Base-by-base conservation (phyloP, 176 grass and related monocot genomes). In the Oryza meridionalis region DNA sequence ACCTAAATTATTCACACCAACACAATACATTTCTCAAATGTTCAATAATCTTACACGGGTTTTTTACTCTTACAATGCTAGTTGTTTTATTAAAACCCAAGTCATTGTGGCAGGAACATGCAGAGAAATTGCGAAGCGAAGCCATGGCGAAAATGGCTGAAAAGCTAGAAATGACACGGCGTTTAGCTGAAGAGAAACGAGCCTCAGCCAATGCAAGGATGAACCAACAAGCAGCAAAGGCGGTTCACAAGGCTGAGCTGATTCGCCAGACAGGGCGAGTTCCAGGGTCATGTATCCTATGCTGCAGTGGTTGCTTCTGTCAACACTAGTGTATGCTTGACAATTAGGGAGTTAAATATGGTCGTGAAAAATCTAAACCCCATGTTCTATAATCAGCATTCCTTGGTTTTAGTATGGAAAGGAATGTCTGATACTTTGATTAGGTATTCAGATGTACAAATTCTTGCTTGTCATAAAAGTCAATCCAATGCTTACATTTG, bases 251-350 rank as follows among this genome's bases (percentile, higher is more conserved):
- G 59, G 93, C 90, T 2, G 68, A 94, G 46, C 79, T 79, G 46
- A 98, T 98, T 21, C 83, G 96, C 11, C 83, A 76, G 76, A 98
- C 96, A 5, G 93, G 96, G n/a, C 82, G 88, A 69, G 21, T 98
- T 45, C 89, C 93, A 70, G 72, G 93, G 26, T 86, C 83, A 14
- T 74, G 22, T 81, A 84, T 86, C 81, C 71, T 98, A 31, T 92
- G 93, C 81, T 90, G 91, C 26, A 81, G 82, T 84, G 81, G 91
- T 9, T 88, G 88, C 76, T 88, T 94, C 86, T 94, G 86, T 69
- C 77, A 85, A 70, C 73, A 84, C 13, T 83, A 85, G 75, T 64
- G 27, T 21, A 33, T 75, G 16, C 14, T 87, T 17, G 64, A 66
- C 9, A 6, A 65, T 51, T 65, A 70, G 69, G 24, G n/a, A 82